phyloP scores from a whole-genome alignment of 805 yeast species.

The Kodamaea sagamina region DNA sequence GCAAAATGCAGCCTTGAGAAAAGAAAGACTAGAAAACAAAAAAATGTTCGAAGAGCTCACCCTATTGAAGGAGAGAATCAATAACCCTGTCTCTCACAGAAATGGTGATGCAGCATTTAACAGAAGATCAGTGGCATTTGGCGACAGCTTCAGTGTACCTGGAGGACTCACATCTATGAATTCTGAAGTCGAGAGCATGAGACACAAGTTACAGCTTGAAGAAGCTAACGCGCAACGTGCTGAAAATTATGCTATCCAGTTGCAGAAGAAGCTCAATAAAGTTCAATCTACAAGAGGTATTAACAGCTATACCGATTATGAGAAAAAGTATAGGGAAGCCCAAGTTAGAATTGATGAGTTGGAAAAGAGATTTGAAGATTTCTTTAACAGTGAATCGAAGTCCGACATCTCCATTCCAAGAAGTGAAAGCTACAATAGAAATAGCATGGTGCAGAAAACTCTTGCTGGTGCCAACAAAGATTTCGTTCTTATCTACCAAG shows the following conservation, averaged over 20 bases:
- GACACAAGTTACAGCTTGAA: conserved; percentile 52
- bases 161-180: conserved; percentile 18
- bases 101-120: conserved; percentile 33
- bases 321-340: conserved; percentile 36
- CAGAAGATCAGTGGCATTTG: conserved; percentile 16
- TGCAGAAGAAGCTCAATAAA: conserved; percentile 44
- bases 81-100: conserved; percentile 42
- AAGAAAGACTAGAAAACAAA: conserved; percentile 47
- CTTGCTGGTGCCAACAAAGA: conserved; percentile 41
- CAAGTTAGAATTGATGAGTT: conserved; percentile 36
- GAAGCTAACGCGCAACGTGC: conserved; percentile 52
- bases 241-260: conserved; percentile 48
- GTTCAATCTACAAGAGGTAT: conserved; percentile 44
- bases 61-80: conserved; percentile 62
- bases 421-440: conserved; percentile 38
- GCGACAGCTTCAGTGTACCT: conserved; percentile 14
- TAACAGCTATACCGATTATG: conserved; percentile 35
- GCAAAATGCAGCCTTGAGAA: conserved; percentile 48
- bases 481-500: conserved; percentile 51
- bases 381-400: conserved; percentile 20
- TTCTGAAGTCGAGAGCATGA: conserved; percentile 52
- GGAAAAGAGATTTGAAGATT: conserved; percentile 30
- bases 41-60: conserved; percentile 57
- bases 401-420: conserved; percentile 22
- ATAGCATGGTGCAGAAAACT: conserved; percentile 23